Conservation (phyloP, 805 yeast species). For the Nakazawaea populi region DNA sequence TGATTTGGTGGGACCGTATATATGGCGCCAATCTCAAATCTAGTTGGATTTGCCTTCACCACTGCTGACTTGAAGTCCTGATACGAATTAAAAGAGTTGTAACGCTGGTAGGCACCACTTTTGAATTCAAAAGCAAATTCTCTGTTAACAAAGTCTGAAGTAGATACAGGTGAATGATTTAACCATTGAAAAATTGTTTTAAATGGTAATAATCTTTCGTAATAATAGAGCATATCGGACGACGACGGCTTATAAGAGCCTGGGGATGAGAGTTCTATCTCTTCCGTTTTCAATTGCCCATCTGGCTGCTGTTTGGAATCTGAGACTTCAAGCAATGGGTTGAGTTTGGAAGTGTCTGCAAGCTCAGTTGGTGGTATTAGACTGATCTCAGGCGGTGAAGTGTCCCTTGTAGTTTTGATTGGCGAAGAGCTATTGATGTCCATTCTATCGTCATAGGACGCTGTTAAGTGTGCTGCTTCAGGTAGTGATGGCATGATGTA, state of each 20-base stretch:
- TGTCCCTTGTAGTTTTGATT: constrained; percentile 1
- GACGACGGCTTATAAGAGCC: constrained; percentile 29
- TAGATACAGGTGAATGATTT: constrained; percentile 74
- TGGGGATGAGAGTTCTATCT: background rate
- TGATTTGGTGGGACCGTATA: constrained; percentile 85
- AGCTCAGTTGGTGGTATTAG: constrained; percentile 1
- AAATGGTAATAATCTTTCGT: constrained; percentile 70
- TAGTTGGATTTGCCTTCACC: constrained; percentile 67
- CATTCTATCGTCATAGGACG: background rate
- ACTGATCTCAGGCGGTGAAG: constrained; percentile 5
- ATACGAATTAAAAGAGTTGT: constrained; percentile 61
- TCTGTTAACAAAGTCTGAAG: constrained; percentile 75
- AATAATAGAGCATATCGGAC: constrained; percentile 69
- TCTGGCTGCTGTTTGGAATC: background rate
- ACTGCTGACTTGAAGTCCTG: constrained; percentile 80
- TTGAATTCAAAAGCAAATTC: constrained; percentile 91
- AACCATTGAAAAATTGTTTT: constrained; percentile 81
- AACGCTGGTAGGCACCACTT: constrained; percentile 86
- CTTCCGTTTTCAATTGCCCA: background rate
- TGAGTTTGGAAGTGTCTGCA: background rate
- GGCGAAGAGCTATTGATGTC: constrained; percentile 5
- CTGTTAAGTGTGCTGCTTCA: background rate
- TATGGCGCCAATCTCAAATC: constrained; percentile 94
- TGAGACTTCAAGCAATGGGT: background rate
- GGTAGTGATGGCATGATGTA: constrained; percentile 9